Evolutionary conservation across 1,139 yeast genomes (phyloP).

Genomic region (Meyerozyma guilliermondii): DNA sequence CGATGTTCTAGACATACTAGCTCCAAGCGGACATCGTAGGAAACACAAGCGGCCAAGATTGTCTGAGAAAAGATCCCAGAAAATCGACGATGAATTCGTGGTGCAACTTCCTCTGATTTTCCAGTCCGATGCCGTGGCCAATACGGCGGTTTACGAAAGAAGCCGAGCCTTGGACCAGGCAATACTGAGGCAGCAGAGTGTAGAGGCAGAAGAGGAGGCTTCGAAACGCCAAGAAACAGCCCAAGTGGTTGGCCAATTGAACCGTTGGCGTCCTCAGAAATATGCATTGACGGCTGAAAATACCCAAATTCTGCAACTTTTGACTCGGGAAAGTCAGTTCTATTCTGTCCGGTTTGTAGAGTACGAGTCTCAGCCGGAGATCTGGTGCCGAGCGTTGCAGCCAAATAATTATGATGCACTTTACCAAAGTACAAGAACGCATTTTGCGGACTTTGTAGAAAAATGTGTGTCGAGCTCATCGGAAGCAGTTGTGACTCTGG

Average conservation of each 20-base stretch:
- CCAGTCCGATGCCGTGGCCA: constrained; percentile 17
- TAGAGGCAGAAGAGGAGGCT: not conserved
- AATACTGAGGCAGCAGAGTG: not conserved
- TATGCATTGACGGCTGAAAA: not conserved
- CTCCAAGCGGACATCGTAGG: not conserved
- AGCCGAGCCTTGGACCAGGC: not conserved
- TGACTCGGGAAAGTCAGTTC: not conserved
- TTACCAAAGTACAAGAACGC: not conserved
- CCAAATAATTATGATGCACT: not conserved
- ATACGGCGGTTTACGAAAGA: not conserved
- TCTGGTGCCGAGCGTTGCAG: not conserved
- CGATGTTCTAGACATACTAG: constrained; percentile 1
- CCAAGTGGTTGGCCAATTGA: not conserved
- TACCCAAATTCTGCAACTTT: not conserved
- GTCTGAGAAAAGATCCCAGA: not conserved
- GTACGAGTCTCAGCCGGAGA: not conserved
- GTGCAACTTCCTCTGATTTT: constrained; percentile 23
- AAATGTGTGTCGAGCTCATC: not conserved
- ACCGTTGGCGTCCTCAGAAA: not conserved
- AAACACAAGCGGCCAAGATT: not conserved
- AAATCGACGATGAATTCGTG: constrained; percentile 15
- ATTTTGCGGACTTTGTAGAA: not conserved
- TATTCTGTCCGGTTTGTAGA: not conserved
- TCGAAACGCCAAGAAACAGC: not conserved
- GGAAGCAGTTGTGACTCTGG: not conserved